These are phyloP conservation scores for Phytomonas francai DNA, from an alignment of 208 protist genomes.

Conservation along the genomic window DNA sequence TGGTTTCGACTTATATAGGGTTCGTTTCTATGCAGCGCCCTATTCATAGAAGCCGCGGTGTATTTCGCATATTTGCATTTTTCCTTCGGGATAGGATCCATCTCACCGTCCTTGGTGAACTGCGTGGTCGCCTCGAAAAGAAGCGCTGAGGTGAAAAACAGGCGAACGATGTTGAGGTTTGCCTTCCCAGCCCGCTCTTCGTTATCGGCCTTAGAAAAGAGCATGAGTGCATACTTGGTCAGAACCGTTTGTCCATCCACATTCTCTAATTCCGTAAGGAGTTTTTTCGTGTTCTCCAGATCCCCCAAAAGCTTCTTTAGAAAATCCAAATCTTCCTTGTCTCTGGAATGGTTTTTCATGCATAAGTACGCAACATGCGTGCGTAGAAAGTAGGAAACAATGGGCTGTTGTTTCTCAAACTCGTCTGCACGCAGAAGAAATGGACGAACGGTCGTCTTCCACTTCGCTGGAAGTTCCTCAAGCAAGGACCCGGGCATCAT, in stretches of 20 bases:
- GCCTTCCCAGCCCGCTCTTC: conserved; percentile 47
- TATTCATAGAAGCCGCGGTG: conserved; percentile 67
- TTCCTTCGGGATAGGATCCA: conserved; percentile 54
- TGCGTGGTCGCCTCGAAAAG: conserved; percentile 76
- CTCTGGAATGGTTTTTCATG: conserved; percentile 36
- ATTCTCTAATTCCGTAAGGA: conserved; percentile 24
- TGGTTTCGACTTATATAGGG: conserved; percentile 57
- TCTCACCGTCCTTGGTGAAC: conserved; percentile 50
- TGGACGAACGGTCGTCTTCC: conserved; percentile 37
- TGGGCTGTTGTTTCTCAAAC: conserved; percentile 39
- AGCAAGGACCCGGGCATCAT: conserved; percentile 2
- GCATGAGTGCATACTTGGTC: conserved; percentile 50
- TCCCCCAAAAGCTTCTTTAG: conserved; percentile 36
- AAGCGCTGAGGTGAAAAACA: conserved; percentile 62
- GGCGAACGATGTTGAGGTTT: conserved; percentile 38
- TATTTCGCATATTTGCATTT: conserved; percentile 80
- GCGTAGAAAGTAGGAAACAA: conserved; percentile 68
- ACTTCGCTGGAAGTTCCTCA: conserved; percentile 32
- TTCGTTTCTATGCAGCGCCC: conserved; percentile 33
- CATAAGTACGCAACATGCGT: conserved; percentile 58
- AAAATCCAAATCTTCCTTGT: conserved; percentile 46
- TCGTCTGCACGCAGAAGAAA: conserved; percentile 66
- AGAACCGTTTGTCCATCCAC: conserved; percentile 54
- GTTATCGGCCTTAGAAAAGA: conserved; percentile 76
- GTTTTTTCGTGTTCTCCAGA: conserved; percentile 32